Conservation (phyloP, 2,329 filamentous ascomycete species). For the Penicillium capsulatum region DNA sequence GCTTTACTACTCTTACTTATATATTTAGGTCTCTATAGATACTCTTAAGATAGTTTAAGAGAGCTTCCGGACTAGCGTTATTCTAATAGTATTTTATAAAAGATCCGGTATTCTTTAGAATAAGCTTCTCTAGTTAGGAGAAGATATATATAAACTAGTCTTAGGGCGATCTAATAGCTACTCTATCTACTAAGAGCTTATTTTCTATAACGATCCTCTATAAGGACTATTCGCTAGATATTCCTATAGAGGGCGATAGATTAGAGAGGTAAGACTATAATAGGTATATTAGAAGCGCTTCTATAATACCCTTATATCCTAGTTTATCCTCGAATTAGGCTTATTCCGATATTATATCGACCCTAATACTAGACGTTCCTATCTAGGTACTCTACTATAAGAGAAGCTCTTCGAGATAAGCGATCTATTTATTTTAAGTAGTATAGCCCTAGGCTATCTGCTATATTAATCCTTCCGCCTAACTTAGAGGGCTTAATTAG, state of each 20-base stretch:
- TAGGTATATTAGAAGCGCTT: neutral
- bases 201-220: no score
- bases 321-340: no score
- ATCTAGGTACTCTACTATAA: no score
- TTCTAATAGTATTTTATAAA: neutral
- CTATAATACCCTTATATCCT: no score
- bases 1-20: neutral
- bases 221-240: neutral
- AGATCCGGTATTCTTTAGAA: neutral
- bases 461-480: no score
- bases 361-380: no score
- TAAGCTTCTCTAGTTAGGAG: neutral
- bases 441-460: no score
- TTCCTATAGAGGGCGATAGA: neutral
- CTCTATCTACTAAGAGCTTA: neutral
- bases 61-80: neutral
- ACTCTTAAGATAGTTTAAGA: neutral
- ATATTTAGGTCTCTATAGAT: neutral
- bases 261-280: neutral
- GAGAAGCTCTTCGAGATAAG: no score
- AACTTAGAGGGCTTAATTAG: no score
- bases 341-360: no score
- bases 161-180: neutral
- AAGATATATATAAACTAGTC: neutral
- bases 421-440: no score